Base-by-base conservation (phyloP, 768 basidiomycete species). In the Boletus rubescentipes region DNA sequence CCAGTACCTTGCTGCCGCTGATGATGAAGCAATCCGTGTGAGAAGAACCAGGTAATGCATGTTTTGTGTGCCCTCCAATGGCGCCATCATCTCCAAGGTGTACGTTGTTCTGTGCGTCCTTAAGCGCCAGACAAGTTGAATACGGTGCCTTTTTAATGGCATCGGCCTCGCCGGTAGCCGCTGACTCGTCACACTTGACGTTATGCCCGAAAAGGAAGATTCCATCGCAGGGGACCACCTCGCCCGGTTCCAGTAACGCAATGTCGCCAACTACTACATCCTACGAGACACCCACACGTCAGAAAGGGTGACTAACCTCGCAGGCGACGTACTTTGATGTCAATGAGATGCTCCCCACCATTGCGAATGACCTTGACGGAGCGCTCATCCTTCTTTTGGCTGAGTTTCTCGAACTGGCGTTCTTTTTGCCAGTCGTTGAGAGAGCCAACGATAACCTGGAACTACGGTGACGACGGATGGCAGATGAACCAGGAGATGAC, bases 351-450 rank as follows among this genome's bases (percentile, higher is more conserved):
- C 58, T 93, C 90, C 11, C 76, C 67, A 31, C 85, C 86, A 51
- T 81, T 74, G 12, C 93, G 85, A 55, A 93, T 86, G 47, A 89
- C 86, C 71, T 93, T 93, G 61, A 93, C 85, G 6, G 80, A 83
- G 26, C 97, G 89, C 61, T 96, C 97, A 52, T 98, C 96, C 72
- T 96, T 96, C 73, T 95, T 89, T 61, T 89, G 91, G 65, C 98
- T 98, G 38, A 99, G 81, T 18, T 77, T 78, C 63, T 87, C 85
- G 77, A 99, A 99, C 72, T 98, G 97, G 2, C 86, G 86, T 71
- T 99, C 97, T 72, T 98, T 98, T 72, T 98, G 94, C 89, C 91
- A 99, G 72, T 99, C 97, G 65, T 98, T 98, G 40, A 98, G 61
- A 12, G 94, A 93, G 30, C 96, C 96, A 52, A 99, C 96, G 39